Conservation (phyloP, 257 asterid species). For the Nicotiana otophora region DNA sequence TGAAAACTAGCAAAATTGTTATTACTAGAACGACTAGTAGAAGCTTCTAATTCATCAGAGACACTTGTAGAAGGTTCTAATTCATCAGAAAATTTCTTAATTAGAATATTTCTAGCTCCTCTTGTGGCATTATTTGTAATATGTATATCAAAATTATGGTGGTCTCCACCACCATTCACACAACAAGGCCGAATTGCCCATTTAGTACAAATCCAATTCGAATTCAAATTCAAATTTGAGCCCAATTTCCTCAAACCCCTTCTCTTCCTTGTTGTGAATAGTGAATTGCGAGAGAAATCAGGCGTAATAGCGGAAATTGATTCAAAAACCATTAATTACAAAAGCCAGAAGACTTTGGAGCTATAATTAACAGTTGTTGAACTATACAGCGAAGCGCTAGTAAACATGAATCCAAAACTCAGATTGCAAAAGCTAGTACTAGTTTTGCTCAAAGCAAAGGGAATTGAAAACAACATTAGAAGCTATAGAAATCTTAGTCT, state of each 20-base stretch:
- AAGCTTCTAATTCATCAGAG: slow-evolving; percentile 27
- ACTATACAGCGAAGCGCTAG: background rate
- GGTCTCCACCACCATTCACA: slow-evolving; percentile 42
- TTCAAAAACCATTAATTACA: slow-evolving; percentile 6
- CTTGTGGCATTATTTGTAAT: slow-evolving; percentile 29
- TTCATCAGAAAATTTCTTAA: slow-evolving; percentile 58
- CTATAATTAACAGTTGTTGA: background rate
- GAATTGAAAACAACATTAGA: background rate
- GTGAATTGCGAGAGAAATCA: slow-evolving; percentile 33
- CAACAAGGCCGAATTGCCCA: slow-evolving; percentile 43
- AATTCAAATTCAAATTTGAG: background rate
- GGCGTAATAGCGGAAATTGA: slow-evolving; percentile 53
- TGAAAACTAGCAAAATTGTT: slow-evolving; percentile 58
- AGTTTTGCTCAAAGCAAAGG: background rate
- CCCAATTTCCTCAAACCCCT: slow-evolving; percentile 6
- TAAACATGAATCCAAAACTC: slow-evolving; percentile 7
- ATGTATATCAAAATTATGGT: slow-evolving; percentile 26
- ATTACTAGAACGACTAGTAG: slow-evolving; percentile 14
- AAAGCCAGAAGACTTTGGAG: slow-evolving; percentile 14
- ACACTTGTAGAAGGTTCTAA: slow-evolving; percentile 16
- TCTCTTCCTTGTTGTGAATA: slow-evolving; percentile 19
- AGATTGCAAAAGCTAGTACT: background rate
- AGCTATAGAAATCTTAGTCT: background rate
- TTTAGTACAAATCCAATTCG: slow-evolving; percentile 13
- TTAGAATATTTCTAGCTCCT: slow-evolving; percentile 42